phyloP scores from a whole-genome alignment of 306 rosid species.

The Cucumis sativus region Cucumber_9930_V3 NC_026659.2:29989501-29990000 shows the following conservation, averaged over 20 bases:
- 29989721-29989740: not conserved
- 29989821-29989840: not conserved
- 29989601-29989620: not conserved
- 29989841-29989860: not conserved
- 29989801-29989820: not conserved
- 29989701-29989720: not conserved
- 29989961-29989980: not conserved
- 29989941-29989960: not conserved
- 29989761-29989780: not conserved
- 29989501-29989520: constrained; percentile 71
- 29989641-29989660: not conserved
- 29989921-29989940: not conserved
- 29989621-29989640: not conserved
- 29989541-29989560: constrained; percentile 87
- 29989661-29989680: not conserved
- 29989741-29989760: not conserved
- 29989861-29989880: not conserved
- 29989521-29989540: constrained; percentile 95
- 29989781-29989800: not conserved
- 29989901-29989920: not conserved
- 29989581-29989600: not conserved
- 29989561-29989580: constrained; percentile 40
- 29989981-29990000: not conserved
- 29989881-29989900: not conserved
- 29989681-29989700: not conserved